Evolutionary conservation across 768 basidiomycete species (phyloP), one percentile per base, ranked within the genome.

Genomic region (Gloeopeniophorella convolvens): DNA sequence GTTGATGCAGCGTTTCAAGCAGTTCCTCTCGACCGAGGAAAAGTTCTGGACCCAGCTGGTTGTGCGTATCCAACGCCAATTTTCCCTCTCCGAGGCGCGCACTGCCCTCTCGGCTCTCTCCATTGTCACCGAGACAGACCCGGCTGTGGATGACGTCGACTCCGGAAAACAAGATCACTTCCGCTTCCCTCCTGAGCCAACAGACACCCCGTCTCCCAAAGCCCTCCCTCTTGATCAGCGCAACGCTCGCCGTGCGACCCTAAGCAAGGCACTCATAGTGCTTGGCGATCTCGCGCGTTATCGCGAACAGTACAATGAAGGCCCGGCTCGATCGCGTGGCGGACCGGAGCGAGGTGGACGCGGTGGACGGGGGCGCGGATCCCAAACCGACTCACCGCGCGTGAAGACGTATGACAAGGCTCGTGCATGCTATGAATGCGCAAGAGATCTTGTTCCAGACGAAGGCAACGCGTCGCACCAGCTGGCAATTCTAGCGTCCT

Each of bases 391-490:
- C 16, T 45, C 53, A 28, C 54, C 55, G 11, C 53, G 49, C 40
- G 40, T 46, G 26, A 73, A 83, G 56, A 84, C 83, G 56, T 92
- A 84, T 62, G 74, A 80, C 37, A 82, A 77, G 60, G 89, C 90
- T 1, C 78, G 79, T 15, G 77, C 79, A 42, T 89, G 83, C 63
- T 99, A 97, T 65, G 82, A 89, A 41, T 85, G 89, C 55, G 94
- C 96, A 2, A 76, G 85, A 33, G 62, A 83, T 26, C 74, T 99
- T 8, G 70, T 88, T 5, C 95, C 96, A 0, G 74, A 85, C 48
- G 89, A 95, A 57, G 96, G 95, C 57, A 94, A 97, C 61, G 80
- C 96, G 0, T 95, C 87, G 16, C 95, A 98, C 64, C 96, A 98
- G 66, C 80, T 98, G 16, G 96, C 95, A 4, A 94, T 97, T 52